These are phyloP conservation scores for Strobilomyces confusus DNA, from an alignment of 768 basidiomycete species.

Conservation along the genomic window DNA sequence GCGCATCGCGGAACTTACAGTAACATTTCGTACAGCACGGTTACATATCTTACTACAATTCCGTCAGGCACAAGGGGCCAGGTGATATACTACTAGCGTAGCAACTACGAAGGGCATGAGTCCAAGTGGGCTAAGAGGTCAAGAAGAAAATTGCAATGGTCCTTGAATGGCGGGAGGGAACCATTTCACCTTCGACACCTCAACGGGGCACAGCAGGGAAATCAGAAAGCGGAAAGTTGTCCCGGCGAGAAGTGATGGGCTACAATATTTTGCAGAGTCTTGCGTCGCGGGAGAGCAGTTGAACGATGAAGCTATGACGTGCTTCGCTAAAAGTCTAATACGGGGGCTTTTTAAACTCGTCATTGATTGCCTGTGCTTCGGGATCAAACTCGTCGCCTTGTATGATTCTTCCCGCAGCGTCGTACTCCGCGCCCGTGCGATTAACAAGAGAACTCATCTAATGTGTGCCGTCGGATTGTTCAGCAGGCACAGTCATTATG, in stretches of 20 bases:
- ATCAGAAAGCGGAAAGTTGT: not conserved
- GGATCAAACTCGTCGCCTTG: slow-evolving; percentile 48
- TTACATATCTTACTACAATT: not conserved
- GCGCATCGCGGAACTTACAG: not conserved
- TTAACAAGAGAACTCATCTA: slow-evolving; percentile 68
- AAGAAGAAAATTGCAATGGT: not conserved
- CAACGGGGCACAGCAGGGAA: not conserved
- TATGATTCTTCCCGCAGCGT: slow-evolving; percentile 50
- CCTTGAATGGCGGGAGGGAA: not conserved
- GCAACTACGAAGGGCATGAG: not conserved
- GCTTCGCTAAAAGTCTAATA: slow-evolving; percentile 25
- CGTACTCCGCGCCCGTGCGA: slow-evolving; percentile 47
- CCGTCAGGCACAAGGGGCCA: not conserved
- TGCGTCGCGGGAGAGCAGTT: not conserved
- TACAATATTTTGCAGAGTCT: not conserved
- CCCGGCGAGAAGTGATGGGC: not conserved
- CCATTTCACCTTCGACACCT: not conserved
- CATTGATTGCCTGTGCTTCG: slow-evolving; percentile 54
- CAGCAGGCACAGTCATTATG: not conserved
- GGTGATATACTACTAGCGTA: not conserved
- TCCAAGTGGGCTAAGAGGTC: not conserved
- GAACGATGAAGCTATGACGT: not conserved
- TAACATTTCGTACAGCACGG: not conserved
- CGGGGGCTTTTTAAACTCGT: slow-evolving; percentile 61
- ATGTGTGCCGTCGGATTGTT: slow-evolving; percentile 5